Conservation (phyloP, 2,329 filamentous ascomycete genomes). For the Arthrobotrys iridis region DNA sequence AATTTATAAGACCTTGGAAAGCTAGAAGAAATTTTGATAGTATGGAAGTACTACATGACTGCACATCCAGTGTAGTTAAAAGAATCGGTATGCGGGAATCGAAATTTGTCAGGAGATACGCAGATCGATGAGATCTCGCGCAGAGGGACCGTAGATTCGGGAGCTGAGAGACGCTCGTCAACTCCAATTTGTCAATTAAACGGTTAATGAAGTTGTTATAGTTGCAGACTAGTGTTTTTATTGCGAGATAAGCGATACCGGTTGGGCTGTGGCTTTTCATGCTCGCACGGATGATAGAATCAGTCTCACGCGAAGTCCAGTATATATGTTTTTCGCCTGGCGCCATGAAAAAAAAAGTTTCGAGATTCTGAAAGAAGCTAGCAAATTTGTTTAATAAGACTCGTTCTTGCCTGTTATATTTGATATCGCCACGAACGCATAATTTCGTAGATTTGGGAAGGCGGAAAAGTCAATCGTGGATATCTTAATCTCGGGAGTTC, state of each 20-base stretch:
- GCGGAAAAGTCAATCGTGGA: no score
- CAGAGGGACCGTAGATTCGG: constrained; percentile 22
- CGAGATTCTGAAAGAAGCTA: constrained; percentile 1
- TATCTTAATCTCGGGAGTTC: no score
- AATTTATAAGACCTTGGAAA: constrained; percentile 23
- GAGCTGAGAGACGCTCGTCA: constrained; percentile 20
- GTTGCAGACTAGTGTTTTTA: constrained; percentile 5
- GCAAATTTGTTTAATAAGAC: no score
- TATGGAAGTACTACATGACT: background rate
- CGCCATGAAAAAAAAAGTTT: constrained; percentile 3
- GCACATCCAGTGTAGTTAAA: constrained; percentile 20
- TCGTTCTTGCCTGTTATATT: no score
- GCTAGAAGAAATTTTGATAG: constrained; percentile 10
- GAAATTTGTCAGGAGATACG: background rate
- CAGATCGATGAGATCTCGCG: background rate
- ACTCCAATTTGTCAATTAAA: background rate
- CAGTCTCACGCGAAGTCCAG: no score
- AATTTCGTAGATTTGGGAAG: no score
- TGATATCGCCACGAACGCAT: no score
- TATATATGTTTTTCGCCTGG: no score
- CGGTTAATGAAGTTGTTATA: background rate
- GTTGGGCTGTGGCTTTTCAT: background rate
- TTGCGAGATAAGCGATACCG: background rate
- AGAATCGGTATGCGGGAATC: constrained; percentile 4
- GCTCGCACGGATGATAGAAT: no score